Conservation (phyloP, 129 eudicot genomes). For the Artemisia annua region DNA sequence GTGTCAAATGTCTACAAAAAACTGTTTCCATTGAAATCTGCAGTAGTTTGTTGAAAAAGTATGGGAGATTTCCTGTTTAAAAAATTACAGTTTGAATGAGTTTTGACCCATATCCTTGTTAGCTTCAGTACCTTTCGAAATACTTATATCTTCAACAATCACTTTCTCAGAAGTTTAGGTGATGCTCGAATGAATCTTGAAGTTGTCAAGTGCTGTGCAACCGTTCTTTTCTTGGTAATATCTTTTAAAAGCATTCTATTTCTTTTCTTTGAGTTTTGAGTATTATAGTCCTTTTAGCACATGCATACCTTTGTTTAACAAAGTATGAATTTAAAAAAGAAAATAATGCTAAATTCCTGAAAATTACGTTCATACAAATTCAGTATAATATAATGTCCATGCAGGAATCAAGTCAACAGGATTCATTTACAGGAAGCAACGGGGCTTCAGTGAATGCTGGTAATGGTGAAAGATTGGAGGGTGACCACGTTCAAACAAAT, state of each 20-base stretch:
- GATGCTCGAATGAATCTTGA: slow-evolving; percentile 97
- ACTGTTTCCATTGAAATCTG: too few species aligned
- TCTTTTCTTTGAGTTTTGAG: not conserved
- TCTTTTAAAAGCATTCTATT: slow-evolving; percentile 8
- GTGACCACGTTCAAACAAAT: slow-evolving; percentile 41
- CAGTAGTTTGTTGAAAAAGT: too few species aligned
- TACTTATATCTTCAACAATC: not conserved
- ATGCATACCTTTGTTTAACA: not conserved
- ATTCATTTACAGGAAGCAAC: slow-evolving; percentile 47
- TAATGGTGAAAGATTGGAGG: slow-evolving; percentile 41
- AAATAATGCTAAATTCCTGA: not conserved
- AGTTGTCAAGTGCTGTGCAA: slow-evolving; percentile 82
- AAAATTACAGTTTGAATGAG: too few species aligned
- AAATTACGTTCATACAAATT: too few species aligned
- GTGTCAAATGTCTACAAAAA: too few species aligned
- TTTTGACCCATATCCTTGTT: too few species aligned
- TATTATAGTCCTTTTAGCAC: not conserved
- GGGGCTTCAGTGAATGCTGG: slow-evolving; percentile 57
- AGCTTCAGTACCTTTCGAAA: too few species aligned
- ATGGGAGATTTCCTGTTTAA: too few species aligned
- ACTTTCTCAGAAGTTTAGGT: slow-evolving; percentile 79
- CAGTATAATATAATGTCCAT: not conserved
- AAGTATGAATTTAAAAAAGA: not conserved
- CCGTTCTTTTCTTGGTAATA: slow-evolving; percentile 87
- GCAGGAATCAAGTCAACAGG: slow-evolving; percentile 89